Evolutionary conservation across 352 stramenopile species (phyloP).

Genomic region (Phytophthora ramorum): DNA sequence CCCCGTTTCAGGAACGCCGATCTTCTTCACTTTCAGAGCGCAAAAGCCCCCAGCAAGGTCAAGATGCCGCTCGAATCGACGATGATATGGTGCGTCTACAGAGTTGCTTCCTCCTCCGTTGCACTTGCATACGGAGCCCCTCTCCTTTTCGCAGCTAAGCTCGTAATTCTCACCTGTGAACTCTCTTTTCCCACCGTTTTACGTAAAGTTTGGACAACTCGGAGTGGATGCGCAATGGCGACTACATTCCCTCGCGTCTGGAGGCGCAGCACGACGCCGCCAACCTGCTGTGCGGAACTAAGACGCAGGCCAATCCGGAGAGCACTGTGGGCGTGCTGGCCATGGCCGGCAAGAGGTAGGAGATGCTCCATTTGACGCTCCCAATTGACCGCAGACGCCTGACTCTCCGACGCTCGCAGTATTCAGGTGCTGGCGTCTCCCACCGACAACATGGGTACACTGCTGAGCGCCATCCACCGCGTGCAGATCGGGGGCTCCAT

Average conservation of each 20-base stretch:
- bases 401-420: conserved; percentile 35
- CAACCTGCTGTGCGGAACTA: conserved; percentile 97
- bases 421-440: conserved; percentile 96
- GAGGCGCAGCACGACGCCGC: conserved; percentile 98
- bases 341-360: conserved; percentile 91
- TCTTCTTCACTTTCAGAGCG: conserved; percentile 37
- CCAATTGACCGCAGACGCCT: background rate
- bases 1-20: conserved; percentile 25
- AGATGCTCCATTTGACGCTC: background rate
- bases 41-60: conserved; percentile 28
- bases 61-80: conserved; percentile 89
- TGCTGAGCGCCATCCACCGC: conserved; percentile 95
- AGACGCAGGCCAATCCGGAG: conserved; percentile 98
- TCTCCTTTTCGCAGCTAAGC: background rate
- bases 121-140: background rate
- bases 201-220: conserved; percentile 94
- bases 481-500: conserved; percentile 89
- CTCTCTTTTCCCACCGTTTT: conserved; percentile 7
- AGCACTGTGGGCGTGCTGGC: conserved; percentile 97
- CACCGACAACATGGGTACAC: conserved; percentile 98
- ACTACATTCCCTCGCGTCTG: conserved; percentile 98
- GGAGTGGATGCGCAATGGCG: conserved; percentile 99
- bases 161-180: conserved; percentile 2
- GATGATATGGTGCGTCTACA: conserved; percentile 80
- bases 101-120: background rate